Percentiles rank a stretch among this genome's conserved stretches.
phyloP scores from a whole-genome alignment of 208 protist species.

The Phytomonas francai region DNA sequence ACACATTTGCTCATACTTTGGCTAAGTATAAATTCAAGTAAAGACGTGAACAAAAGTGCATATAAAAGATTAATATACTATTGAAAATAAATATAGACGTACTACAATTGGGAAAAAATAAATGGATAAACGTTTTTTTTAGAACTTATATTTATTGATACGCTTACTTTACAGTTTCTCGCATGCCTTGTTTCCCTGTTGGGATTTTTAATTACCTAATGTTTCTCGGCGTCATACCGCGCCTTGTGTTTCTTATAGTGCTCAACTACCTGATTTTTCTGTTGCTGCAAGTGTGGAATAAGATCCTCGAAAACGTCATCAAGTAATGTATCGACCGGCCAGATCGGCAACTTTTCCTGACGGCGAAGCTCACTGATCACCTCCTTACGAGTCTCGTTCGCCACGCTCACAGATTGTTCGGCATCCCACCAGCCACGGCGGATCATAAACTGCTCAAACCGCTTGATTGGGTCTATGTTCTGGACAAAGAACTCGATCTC shows the following conservation, averaged over 20 bases:
- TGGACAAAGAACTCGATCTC: conserved; percentile 49
- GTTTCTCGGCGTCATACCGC: conserved; percentile 39
- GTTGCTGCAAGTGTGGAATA: conserved; percentile 40
- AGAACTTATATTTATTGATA: neutral
- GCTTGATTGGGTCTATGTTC: conserved; percentile 49
- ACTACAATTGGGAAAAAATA: neutral
- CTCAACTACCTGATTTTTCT: conserved; percentile 33
- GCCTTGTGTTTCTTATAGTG: conserved; percentile 53
- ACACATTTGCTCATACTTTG: neutral
- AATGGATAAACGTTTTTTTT: neutral
- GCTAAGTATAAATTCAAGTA: neutral
- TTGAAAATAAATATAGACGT: neutral
- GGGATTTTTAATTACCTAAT: conserved; percentile 10
- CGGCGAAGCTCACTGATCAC: conserved; percentile 50
- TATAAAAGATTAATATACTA: neutral
- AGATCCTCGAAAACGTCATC: conserved; percentile 55
- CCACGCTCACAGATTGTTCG: conserved; percentile 34
- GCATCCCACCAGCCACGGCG: conserved; percentile 48
- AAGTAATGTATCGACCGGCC: conserved; percentile 38
- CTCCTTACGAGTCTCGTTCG: conserved; percentile 33
- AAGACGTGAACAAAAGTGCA: neutral
- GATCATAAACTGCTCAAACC: conserved; percentile 62
- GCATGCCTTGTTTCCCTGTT: neutral
- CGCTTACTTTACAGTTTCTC: neutral
- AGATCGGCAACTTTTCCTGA: conserved; percentile 58